These are phyloP conservation scores for Exophiala bonariae DNA, from an alignment of 2,329 filamentous ascomycete genomes.

Conservation along the genomic window DNA sequence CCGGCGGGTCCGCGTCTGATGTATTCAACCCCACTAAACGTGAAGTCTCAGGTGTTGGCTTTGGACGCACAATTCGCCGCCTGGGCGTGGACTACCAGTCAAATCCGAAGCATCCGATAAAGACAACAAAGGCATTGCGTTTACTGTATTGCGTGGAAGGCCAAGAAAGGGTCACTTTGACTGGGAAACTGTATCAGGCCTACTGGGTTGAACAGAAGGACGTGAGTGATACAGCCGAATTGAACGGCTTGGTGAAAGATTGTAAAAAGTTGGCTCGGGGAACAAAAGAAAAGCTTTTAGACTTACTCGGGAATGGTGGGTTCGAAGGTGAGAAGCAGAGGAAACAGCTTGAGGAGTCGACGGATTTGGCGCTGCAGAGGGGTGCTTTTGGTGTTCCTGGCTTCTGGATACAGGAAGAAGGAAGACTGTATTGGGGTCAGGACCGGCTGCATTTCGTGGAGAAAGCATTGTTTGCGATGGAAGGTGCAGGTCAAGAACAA, in stretches of 20 bases:
- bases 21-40: conserved; percentile 20
- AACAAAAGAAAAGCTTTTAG: conserved; percentile 1
- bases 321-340: conserved; percentile 8
- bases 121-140: conserved; percentile 14
- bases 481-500: neutral
- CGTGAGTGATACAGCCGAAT: conserved; percentile 7
- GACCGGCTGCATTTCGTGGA: conserved; percentile 23
- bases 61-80: conserved; percentile 10
- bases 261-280: neutral
- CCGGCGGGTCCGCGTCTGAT: conserved; percentile 15
- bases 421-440: conserved; percentile 20
- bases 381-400: conserved; percentile 17
- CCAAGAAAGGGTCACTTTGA: conserved; percentile 9
- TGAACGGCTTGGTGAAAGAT: conserved; percentile 7
- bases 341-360: conserved; percentile 11
- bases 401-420: conserved; percentile 13
- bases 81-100: conserved; percentile 6
- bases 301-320: conserved; percentile 5
- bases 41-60: conserved; percentile 2
- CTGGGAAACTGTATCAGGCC: conserved; percentile 8
- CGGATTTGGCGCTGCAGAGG: conserved; percentile 7
- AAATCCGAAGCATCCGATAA: conserved; percentile 14
- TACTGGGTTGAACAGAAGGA: conserved; percentile 20
- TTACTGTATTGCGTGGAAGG: conserved; percentile 14
- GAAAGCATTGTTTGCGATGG: conserved; percentile 6